Base-by-base conservation (phyloP, 116 monocot species). In the Dioscorea cayenensis region DNA sequence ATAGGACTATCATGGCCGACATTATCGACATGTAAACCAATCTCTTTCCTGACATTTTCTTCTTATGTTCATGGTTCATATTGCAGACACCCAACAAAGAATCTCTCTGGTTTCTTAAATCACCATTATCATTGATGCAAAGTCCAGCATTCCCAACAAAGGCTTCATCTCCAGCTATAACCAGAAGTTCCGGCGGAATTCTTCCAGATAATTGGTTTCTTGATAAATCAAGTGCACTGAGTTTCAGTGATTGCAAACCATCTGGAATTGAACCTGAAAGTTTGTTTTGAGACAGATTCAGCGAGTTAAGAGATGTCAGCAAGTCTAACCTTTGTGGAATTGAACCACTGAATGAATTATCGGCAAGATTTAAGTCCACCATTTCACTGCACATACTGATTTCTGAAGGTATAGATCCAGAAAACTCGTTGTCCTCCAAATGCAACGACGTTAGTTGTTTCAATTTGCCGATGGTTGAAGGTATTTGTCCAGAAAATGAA, bases 161-260 rank as follows among this genome's bases (percentile, higher is more conserved):
- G 32, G 97, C 94, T 38, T 80, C 81, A 36, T 80, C 79, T 67
- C 94, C 94, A 32, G 83, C 89, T 48, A 94, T 83, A 72, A 80
- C 32, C 49, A 91, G 72, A 73, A 99, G 90, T 14, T 72, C 68
- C 0, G 86, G 70, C 55, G 94, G 97, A 22, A 99, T 70, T 29
- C 21, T 73, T 59, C 94, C 97, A 22, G 81, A 86, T 29, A 99
- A 69, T 12, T 78, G 63, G 78, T 99, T 99, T 13, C 65, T 60
- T 12, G 94, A 93, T 25, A 99, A 77, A 76, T 99, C 85, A 59
- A 99, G 66, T 18, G 81, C 84, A 78, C 97, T 99, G 10, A 99
- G 81, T 80, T 91, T 99, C 71, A 99, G 75, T 22, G 66, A 51
- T 67, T 88, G 84, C 43, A 99, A 71, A 28, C 80, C 80, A 0